These are phyloP conservation scores for Botrytis aclada DNA, from an alignment of 2,329 filamentous ascomycete genomes.

Conservation along the genomic window DNA sequence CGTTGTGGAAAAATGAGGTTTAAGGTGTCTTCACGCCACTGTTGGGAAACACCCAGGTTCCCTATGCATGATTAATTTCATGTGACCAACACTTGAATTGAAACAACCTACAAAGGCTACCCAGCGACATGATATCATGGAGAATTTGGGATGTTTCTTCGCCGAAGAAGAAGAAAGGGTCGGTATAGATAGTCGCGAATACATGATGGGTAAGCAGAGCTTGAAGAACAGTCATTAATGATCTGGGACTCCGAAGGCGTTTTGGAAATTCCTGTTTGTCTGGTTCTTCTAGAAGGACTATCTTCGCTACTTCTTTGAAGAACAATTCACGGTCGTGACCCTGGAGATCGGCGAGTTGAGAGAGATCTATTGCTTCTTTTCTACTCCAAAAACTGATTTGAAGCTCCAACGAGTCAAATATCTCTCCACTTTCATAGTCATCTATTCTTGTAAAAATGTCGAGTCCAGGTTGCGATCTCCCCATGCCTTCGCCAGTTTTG, in stretches of 20 bases:
- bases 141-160: neutral
- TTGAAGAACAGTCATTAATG: rapidly evolving
- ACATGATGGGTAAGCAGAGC: neutral
- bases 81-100: too few relatives aligned
- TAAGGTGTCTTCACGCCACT: neutral
- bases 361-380: neutral
- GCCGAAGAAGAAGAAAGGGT: neutral
- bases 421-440: too few relatives aligned
- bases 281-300: neutral
- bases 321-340: neutral
- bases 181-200: neutral
- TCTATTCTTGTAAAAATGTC: too few relatives aligned
- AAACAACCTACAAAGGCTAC: neutral
- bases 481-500: too few relatives aligned
- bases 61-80: neutral
- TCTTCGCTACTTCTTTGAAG: neutral
- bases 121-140: neutral
- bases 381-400: too few relatives aligned
- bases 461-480: too few relatives aligned
- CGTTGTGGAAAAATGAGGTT: neutral
- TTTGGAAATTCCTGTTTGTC: neutral
- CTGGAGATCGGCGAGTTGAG: neutral
- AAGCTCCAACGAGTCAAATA: too few relatives aligned
- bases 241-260: rapidly evolving
- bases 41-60: neutral